These are phyloP conservation scores for Globisporangium rhizosaccharum DNA, from an alignment of 352 stramenopile species.

Conservation along the genomic window DNA sequence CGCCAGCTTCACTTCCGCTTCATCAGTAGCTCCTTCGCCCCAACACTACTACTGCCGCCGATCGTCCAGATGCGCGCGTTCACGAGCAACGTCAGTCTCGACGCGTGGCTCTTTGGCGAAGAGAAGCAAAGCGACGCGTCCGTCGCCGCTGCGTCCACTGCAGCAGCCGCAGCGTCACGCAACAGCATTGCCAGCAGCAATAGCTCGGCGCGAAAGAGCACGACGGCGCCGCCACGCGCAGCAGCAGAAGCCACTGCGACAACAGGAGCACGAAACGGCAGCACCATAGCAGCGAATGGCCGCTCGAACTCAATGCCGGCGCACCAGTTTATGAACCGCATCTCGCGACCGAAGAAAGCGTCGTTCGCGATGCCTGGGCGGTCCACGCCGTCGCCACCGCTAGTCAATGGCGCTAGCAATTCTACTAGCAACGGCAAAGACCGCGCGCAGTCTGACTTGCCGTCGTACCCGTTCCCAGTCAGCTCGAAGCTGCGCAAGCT, in stretches of 20 bases:
- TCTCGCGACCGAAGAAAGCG: slow-evolving; percentile 23
- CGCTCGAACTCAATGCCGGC: slow-evolving; percentile 29
- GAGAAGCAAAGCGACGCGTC: slow-evolving; percentile 26
- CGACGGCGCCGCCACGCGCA: background rate
- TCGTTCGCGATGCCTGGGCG: slow-evolving; percentile 15
- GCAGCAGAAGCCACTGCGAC: background rate
- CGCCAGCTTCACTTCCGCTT: too few species aligned
- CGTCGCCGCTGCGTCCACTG: slow-evolving; percentile 1
- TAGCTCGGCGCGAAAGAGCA: slow-evolving; percentile 3
- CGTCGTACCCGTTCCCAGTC: slow-evolving; percentile 55
- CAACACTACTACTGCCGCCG: background rate
- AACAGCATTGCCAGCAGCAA: background rate
- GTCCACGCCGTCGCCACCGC: background rate
- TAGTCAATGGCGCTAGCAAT: background rate
- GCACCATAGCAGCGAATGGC: background rate
- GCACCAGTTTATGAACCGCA: slow-evolving; percentile 20
- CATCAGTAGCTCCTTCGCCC: too few species aligned
- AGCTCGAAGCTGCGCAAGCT: slow-evolving; percentile 74
- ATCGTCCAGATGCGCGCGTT: slow-evolving; percentile 23
- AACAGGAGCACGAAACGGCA: background rate
- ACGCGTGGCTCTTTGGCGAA: slow-evolving; percentile 81
- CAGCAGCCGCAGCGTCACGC: slow-evolving; percentile 4
- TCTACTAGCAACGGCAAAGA: background rate
- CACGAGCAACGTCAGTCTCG: slow-evolving; percentile 48
- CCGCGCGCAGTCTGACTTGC: slow-evolving; percentile 5